phyloP scores from a whole-genome alignment of 257 asterid genomes.

The Oldenlandia corymbosa region DNA sequence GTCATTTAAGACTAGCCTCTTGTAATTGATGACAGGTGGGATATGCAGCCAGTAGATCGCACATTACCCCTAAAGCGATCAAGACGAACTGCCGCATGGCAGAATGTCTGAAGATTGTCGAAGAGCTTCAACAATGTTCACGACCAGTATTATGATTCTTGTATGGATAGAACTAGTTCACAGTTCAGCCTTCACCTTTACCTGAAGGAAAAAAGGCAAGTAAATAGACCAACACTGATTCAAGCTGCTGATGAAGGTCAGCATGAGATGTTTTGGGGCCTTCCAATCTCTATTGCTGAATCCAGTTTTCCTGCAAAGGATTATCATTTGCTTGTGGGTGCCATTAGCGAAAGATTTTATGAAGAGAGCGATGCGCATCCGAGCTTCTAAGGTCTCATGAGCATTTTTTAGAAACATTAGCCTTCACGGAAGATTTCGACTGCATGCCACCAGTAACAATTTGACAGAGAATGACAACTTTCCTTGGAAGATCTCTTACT shows the following conservation, averaged over 20 bases:
- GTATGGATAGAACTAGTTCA: not conserved
- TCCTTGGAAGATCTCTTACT: too few relatives aligned
- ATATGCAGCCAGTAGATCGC: slow-evolving; percentile 67
- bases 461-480: too few relatives aligned
- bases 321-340: not conserved
- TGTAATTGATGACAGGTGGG: slow-evolving; percentile 48
- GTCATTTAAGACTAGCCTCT: not conserved
- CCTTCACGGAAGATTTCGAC: too few relatives aligned
- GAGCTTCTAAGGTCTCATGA: too few relatives aligned
- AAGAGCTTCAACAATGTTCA: slow-evolving; percentile 41
- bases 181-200: not conserved
- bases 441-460: too few relatives aligned
- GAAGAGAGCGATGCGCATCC: too few relatives aligned
- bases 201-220: too few relatives aligned
- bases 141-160: not conserved
- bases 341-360: too few relatives aligned
- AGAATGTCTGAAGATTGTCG: slow-evolving; percentile 57
- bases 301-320: not conserved
- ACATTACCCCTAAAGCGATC: slow-evolving; percentile 64
- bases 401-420: too few relatives aligned
- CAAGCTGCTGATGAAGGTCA: not conserved
- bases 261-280: not conserved
- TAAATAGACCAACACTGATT: not conserved
- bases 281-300: not conserved
- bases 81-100: slow-evolving; percentile 79